phyloP scores from a whole-genome alignment of 2,329 filamentous ascomycete genomes.

The Aspergillus sp. region DNA sequence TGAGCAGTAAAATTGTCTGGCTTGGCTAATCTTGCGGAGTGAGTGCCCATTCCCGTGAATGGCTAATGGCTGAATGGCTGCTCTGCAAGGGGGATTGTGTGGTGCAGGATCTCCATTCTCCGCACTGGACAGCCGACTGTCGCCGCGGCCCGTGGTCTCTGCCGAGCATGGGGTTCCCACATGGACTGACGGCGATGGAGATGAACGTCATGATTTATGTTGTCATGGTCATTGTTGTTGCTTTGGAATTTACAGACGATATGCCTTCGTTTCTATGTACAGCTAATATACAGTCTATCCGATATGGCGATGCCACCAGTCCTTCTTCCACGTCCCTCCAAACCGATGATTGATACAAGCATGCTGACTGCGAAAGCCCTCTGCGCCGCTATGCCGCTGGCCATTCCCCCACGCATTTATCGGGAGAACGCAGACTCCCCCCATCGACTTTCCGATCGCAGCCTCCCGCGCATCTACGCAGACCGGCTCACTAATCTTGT shows the following conservation, averaged over 20 bases:
- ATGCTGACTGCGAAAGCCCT: conserved; percentile 25
- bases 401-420: conserved; percentile 59
- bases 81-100: too few relatives aligned
- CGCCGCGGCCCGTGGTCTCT: background rate
- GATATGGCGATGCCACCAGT: conserved; percentile 30
- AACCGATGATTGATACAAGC: conserved; percentile 38
- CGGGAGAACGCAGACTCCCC: conserved; percentile 84
- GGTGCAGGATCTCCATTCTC: background rate
- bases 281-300: conserved; percentile 14
- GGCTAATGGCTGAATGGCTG: too few relatives aligned
- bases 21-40: too few relatives aligned
- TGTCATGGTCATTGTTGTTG: too few relatives aligned
- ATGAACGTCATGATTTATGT: too few relatives aligned
- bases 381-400: conserved; percentile 33
- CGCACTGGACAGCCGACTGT: background rate
- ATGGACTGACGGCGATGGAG: background rate
- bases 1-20: background rate
- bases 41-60: too few relatives aligned
- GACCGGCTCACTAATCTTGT: conserved; percentile 24
- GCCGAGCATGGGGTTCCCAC: too few relatives aligned
- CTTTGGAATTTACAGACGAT: too few relatives aligned
- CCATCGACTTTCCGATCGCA: conserved; percentile 58
- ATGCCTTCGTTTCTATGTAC: background rate
- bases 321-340: conserved; percentile 33
- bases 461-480: conserved; percentile 27